These are phyloP conservation scores for Saccharum spontaneum DNA, from an alignment of 176 grass and related monocot genomes.

Conservation along the genomic window DNA sequence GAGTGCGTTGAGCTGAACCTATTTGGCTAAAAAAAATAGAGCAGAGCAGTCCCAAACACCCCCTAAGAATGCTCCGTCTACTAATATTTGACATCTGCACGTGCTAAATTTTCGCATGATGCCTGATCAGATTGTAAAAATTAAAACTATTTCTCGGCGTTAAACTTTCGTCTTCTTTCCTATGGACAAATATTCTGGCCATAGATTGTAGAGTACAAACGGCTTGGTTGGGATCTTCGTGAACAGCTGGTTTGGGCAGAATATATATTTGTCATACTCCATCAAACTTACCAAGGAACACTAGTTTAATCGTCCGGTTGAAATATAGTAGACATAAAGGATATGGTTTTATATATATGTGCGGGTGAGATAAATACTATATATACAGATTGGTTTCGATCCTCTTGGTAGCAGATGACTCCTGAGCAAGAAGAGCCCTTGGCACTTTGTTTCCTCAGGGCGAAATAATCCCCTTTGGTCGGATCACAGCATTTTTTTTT, in stretches of 20 bases:
- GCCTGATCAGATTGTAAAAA: not conserved
- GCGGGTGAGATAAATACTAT: not conserved
- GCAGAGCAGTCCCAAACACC: too few species aligned
- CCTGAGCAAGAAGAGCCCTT: not conserved
- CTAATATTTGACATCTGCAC: not conserved
- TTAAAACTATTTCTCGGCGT: not conserved
- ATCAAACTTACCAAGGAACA: not conserved
- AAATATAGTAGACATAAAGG: not conserved
- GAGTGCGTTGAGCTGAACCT: too few species aligned
- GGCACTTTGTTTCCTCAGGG: conserved; percentile 30
- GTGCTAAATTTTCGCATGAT: not conserved
- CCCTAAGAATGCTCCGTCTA: not conserved
- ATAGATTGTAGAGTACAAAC: conserved; percentile 4
- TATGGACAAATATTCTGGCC: not conserved
- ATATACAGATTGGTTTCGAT: not conserved
- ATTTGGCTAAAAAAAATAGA: too few species aligned
- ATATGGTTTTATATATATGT: not conserved
- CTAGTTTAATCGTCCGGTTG: not conserved
- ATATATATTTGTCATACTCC: not conserved
- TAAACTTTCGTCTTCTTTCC: not conserved
- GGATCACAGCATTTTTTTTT: too few species aligned
- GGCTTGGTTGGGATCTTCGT: not conserved
- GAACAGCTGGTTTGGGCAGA: not conserved
- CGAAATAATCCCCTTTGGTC: not conserved
- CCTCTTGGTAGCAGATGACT: not conserved